A percentile compares a stretch with the other conserved stretches of the same genome.
These are phyloP conservation scores for Beauveria sp. DNA, from an alignment of 2,329 filamentous ascomycete genomes.

Conservation along the genomic window DNA sequence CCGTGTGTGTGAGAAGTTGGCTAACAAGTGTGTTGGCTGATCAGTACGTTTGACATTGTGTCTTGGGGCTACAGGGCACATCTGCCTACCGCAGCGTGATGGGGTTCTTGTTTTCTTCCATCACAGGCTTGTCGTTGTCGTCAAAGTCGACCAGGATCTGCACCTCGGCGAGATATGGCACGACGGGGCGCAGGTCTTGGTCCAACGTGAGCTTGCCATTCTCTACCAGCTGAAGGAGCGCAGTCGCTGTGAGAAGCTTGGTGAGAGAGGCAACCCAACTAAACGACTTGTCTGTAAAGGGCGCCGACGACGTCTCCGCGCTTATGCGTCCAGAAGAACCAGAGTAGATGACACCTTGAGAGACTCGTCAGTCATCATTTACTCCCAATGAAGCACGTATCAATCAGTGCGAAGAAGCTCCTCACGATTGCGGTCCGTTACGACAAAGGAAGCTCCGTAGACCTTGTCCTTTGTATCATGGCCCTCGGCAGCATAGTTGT, in stretches of 20 bases:
- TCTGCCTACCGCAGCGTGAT: conserved; percentile 22
- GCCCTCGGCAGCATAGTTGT: conserved; percentile 16
- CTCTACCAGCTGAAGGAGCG: conserved; percentile 26
- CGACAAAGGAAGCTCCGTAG: conserved; percentile 21
- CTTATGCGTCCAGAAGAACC: conserved; percentile 22
- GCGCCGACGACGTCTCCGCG: conserved; percentile 13
- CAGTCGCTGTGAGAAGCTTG: conserved; percentile 26
- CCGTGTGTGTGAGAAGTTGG: conserved; percentile 34
- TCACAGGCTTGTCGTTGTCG: conserved; percentile 19
- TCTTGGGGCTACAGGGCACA: background rate
- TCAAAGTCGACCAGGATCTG: conserved; percentile 21
- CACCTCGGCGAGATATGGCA: conserved; percentile 21
- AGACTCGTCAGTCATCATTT: background rate
- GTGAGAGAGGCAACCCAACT: conserved; percentile 27
- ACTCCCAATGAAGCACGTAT: background rate
- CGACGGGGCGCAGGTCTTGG: conserved; percentile 21
- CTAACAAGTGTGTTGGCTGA: conserved; percentile 11
- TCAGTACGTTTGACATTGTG: background rate
- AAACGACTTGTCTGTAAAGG: conserved; percentile 22
- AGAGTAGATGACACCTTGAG: conserved; percentile 21
- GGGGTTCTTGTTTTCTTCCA: conserved; percentile 19
- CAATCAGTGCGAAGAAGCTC: background rate
- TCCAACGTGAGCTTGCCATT: conserved; percentile 21
- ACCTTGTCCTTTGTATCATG: conserved; percentile 21
- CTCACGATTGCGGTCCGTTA: conserved; percentile 20